Conservation (phyloP, 768 basidiomycete genomes). For the Sarcomyxa edulis region DNA sequence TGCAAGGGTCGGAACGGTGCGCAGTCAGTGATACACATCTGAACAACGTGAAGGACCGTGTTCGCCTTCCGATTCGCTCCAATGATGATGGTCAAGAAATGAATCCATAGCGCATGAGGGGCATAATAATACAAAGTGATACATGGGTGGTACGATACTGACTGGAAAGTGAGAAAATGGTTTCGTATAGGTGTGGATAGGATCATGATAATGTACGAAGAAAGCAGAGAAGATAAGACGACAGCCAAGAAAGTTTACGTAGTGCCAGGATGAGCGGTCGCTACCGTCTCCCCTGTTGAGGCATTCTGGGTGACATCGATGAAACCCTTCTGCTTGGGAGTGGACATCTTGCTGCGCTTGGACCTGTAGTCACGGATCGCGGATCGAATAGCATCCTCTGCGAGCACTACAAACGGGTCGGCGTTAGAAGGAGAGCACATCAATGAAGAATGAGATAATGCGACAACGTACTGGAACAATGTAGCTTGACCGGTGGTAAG, state of each 20-base stretch:
- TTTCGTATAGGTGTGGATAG: too few relatives aligned
- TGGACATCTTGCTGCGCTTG: constrained; percentile 58
- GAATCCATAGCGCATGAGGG: constrained; percentile 27
- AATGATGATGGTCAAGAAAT: constrained; percentile 20
- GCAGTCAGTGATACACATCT: too few relatives aligned
- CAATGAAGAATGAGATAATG: constrained; percentile 4
- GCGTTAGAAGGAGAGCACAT: constrained; percentile 7
- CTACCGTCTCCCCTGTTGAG: constrained; percentile 46
- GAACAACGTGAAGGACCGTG: too few relatives aligned
- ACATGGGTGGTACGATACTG: too few relatives aligned
- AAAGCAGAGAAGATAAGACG: constrained; percentile 4
- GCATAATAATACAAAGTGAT: too few relatives aligned
- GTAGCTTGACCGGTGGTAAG: constrained; percentile 92
- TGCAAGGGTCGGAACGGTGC: too few relatives aligned
- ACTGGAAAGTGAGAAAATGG: too few relatives aligned
- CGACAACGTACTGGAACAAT: constrained; percentile 75
- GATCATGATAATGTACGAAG: constrained; percentile 7
- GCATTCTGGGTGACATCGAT: constrained; percentile 65
- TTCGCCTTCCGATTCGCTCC: too few relatives aligned
- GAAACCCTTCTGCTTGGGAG: constrained; percentile 55
- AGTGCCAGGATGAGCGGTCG: constrained; percentile 43
- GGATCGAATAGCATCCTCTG: constrained; percentile 97
- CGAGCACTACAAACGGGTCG: constrained; percentile 69
- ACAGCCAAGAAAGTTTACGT: constrained; percentile 13
- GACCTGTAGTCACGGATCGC: constrained; percentile 94